These are phyloP conservation scores for Puccinia horiana DNA, from an alignment of 1,284 basidiomycete species.

Conservation along the genomic window DNA sequence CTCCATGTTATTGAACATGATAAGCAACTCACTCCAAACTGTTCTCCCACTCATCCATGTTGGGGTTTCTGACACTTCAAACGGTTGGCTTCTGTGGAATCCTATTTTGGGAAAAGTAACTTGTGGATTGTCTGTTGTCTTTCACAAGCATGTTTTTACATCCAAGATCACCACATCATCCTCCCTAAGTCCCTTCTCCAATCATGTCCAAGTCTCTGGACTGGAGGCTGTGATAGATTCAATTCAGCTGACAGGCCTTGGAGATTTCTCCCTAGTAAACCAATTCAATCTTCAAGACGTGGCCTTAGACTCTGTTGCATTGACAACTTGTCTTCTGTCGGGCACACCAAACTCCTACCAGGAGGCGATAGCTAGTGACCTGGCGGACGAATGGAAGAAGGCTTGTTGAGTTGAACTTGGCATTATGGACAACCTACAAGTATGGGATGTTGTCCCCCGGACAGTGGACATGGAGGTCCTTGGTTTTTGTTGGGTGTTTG, in stretches of 20 bases:
- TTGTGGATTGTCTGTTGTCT: background rate
- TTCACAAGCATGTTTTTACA: background rate
- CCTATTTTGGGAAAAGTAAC: background rate
- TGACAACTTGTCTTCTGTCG: background rate
- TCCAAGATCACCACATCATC: background rate
- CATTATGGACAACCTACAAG: background rate
- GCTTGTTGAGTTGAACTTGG: background rate
- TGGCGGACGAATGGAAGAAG: background rate
- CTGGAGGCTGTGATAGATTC: background rate
- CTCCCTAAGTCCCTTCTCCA: background rate
- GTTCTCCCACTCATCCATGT: background rate
- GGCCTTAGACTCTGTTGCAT: background rate
- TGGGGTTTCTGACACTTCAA: background rate
- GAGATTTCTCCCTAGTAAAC: background rate
- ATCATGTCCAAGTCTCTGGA: background rate
- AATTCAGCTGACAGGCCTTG: background rate
- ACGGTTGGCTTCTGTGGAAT: background rate
- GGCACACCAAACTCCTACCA: background rate
- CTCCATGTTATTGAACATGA: background rate
- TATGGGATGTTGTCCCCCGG: background rate
- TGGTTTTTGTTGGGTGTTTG: constrained; percentile 16
- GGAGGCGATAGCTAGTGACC: background rate
- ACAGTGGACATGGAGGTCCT: background rate
- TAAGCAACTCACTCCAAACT: background rate
- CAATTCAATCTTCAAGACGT: background rate